Base-by-base conservation (phyloP, 805 yeast genomes). In the Metschnikowia orientalis region DNA sequence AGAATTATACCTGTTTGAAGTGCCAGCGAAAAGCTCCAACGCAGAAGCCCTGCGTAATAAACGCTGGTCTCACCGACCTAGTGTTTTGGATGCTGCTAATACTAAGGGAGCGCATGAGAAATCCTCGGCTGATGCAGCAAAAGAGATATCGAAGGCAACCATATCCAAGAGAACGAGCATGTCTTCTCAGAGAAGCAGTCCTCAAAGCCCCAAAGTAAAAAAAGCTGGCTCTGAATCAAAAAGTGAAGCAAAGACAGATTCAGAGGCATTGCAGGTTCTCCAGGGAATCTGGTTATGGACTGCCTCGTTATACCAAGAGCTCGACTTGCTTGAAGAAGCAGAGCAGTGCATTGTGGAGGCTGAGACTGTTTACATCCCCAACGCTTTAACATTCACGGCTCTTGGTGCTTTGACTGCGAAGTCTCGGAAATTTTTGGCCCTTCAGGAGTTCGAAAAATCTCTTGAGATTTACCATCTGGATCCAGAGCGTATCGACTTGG, bases 201-300 rank as follows among this genome's bases (percentile, higher is more conserved):
- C 8, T 18, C 14, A 18, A n/a, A 12, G 15, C 23, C 26, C 17
- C 19, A 8, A 21, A 24, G 18, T 6, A 6, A 12, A 11, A 18
- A 24, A 15, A 9, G 20, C 30, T 5, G 13, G 14, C 7, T 20
- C 20, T 8, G 21, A 26, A 14, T 15, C n/a, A 3, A 24, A 36
- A 12, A 10, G 20, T 5, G 23, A 27, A 23, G 15, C 23, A 26
- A 18, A 17, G 32, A 4, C 30, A 31, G 15, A 12, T 12, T 23
- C 21, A 4, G 14, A 27, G 14, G 42, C 37, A n/a, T 26, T 17
- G 11, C 37, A 29, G 15, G 48, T 76, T 7, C 51, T 79, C 28
- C 86, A 79, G 46, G 66, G 67, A 20, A 50, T 85, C 15, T 88
- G 96, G 95, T 53, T 88, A 30, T 75, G 87, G 74, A 69, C 85